A percentile compares a stretch with the other conserved stretches of the same genome.
Conservation (phyloP, 1,284 basidiomycete genomes). For the Ceraceosorus bombacis region DNA sequence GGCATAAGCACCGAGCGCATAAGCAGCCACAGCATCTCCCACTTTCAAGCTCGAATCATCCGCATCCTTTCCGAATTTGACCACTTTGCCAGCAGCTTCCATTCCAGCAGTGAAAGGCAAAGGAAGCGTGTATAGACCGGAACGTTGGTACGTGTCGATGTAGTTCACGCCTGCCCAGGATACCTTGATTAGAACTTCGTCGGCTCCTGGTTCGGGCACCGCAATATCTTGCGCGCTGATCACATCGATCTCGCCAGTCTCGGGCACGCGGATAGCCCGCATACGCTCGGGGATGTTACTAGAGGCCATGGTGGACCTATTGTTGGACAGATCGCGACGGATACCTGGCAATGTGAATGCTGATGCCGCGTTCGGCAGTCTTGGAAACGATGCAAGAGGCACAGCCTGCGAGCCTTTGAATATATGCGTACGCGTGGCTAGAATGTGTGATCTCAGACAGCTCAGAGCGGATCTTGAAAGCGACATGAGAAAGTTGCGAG, state of each 20-base stretch:
- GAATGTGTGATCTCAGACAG: too few relatives aligned
- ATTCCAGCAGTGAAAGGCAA: slow-evolving; percentile 71
- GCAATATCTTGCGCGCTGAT: slow-evolving; percentile 61
- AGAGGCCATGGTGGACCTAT: too few relatives aligned
- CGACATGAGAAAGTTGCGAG: too few relatives aligned
- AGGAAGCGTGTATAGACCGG: slow-evolving; percentile 53
- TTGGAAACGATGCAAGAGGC: too few relatives aligned
- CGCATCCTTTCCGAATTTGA: slow-evolving; percentile 54
- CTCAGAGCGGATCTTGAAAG: too few relatives aligned
- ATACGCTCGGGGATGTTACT: too few relatives aligned
- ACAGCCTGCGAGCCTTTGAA: too few relatives aligned
- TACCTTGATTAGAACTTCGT: slow-evolving; percentile 73
- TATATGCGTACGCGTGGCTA: too few relatives aligned
- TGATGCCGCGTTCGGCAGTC: too few relatives aligned
- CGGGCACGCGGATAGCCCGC: too few relatives aligned
- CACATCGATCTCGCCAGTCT: slow-evolving; percentile 66
- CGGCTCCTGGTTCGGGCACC: slow-evolving; percentile 59
- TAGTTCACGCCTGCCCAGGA: slow-evolving; percentile 49
- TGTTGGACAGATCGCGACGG: too few relatives aligned
- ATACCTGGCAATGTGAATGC: too few relatives aligned
- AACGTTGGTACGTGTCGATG: slow-evolving; percentile 60
- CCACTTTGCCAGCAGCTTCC: slow-evolving; percentile 69
- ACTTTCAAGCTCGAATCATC: slow-evolving; percentile 51
- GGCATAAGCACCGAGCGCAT: slow-evolving; percentile 59
- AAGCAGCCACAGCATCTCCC: slow-evolving; percentile 59